Percentiles rank a stretch among this genome's conserved stretches.
phyloP scores from a whole-genome alignment of 2,329 filamentous ascomycete species.

The Plenodomus tracheiphilus region DNA sequence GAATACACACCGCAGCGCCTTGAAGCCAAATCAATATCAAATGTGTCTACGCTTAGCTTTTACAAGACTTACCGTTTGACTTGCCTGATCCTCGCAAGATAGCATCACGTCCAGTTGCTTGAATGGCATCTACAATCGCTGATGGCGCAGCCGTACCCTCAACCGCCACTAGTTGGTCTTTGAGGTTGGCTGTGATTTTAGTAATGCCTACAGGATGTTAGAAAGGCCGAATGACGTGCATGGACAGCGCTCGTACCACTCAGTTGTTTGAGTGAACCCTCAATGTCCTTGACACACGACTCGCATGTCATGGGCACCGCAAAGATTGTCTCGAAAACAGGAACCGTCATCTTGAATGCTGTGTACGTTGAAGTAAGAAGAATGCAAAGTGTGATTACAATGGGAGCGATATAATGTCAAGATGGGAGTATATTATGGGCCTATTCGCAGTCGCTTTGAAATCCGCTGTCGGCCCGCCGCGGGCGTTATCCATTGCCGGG shows the following conservation, averaged over 20 bases:
- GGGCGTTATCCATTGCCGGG: conserved; percentile 3
- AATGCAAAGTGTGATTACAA: not conserved
- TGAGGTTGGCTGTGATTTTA: conserved; percentile 79
- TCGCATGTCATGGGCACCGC: conserved; percentile 94
- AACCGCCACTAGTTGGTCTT: conserved; percentile 80
- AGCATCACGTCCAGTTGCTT: conserved; percentile 87
- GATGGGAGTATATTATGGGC: conserved; percentile 10
- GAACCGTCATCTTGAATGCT: conserved; percentile 33
- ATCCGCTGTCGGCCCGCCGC: conserved; percentile 21
- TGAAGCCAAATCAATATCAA: conserved; percentile 27
- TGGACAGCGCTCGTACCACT: conserved; percentile 54
- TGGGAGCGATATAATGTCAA: conserved; percentile 7
- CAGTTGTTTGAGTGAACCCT: conserved; percentile 74
- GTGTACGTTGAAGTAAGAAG: not conserved
- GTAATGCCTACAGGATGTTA: conserved; percentile 65
- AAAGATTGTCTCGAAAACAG: conserved; percentile 75
- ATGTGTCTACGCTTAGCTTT: conserved; percentile 3
- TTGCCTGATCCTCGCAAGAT: conserved; percentile 87
- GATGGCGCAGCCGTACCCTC: conserved; percentile 92
- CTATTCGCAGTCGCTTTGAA: conserved; percentile 35
- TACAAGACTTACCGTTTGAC: conserved; percentile 70
- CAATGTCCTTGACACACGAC: conserved; percentile 83
- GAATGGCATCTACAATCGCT: conserved; percentile 83
- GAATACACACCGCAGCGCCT: conserved; percentile 88
- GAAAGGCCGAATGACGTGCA: conserved; percentile 26